phyloP scores from a whole-genome alignment of 495 filamentous ascomycete genomes.

The Jackrogersella minutella region DNA sequence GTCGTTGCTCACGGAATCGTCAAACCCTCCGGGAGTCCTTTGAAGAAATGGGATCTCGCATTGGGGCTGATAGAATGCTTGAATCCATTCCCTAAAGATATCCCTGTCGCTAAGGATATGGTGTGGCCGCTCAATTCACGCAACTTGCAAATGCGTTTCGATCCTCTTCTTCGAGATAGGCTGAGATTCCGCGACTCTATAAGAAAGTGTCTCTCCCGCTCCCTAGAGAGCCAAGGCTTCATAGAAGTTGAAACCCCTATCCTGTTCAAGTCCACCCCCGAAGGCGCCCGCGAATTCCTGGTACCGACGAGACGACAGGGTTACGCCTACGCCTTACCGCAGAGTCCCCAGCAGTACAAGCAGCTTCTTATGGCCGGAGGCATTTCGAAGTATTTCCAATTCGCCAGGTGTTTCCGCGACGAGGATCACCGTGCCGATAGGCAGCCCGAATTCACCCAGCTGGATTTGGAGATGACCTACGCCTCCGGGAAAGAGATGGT shows the following conservation, averaged over 20 bases:
- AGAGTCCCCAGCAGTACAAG: constrained; percentile 98
- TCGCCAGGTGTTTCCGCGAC: constrained; percentile 94
- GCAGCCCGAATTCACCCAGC: constrained; percentile 97
- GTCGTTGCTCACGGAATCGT: constrained; percentile 50
- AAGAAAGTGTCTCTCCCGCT: constrained; percentile 59
- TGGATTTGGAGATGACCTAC: constrained; percentile 94
- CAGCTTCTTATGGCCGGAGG: constrained; percentile 96
- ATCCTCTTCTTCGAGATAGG: constrained; percentile 67
- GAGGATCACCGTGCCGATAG: constrained; percentile 92
- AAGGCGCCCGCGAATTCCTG: constrained; percentile 95
- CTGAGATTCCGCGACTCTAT: constrained; percentile 65
- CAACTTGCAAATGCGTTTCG: constrained; percentile 84
- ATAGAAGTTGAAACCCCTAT: constrained; percentile 89
- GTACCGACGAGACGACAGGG: constrained; percentile 81
- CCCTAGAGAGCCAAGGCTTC: constrained; percentile 65
- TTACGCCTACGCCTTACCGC: constrained; percentile 86
- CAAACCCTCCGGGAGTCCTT: background rate
- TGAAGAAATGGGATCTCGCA: constrained; percentile 32
- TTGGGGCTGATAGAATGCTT: constrained; percentile 70
- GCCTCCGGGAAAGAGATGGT: constrained; percentile 72
- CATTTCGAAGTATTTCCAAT: constrained; percentile 83
- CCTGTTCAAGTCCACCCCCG: constrained; percentile 96
- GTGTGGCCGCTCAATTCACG: constrained; percentile 76
- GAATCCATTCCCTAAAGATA: constrained; percentile 78
- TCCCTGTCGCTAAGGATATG: constrained; percentile 74